phyloP scores from a whole-genome alignment of 192 early-diverging fungal species.

The Backusella liffmaniae region DNA sequence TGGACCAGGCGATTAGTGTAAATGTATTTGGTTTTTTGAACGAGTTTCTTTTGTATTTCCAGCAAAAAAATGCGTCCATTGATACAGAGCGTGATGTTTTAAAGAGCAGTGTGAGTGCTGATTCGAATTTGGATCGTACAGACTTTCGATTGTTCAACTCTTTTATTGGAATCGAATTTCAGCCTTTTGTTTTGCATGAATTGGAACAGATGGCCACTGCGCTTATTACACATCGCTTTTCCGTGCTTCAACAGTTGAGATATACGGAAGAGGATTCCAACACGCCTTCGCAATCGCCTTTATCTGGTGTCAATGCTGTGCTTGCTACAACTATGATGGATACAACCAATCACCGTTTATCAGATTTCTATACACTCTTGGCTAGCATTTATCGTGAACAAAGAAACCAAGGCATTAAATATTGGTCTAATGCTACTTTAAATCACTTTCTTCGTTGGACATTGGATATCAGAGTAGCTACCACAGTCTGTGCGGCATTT shows the following conservation, averaged over 20 bases:
- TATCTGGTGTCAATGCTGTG: neutral
- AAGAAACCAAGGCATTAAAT: slow-evolving; percentile 72
- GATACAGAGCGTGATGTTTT: neutral
- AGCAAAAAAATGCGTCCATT: slow-evolving; percentile 9
- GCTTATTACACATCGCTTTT: slow-evolving; percentile 58
- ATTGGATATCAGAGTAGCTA: slow-evolving; percentile 54
- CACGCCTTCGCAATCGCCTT: slow-evolving; percentile 1
- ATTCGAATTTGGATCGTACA: neutral
- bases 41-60: slow-evolving; percentile 57
- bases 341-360: slow-evolving; percentile 44
- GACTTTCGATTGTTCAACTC: neutral
- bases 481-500: slow-evolving; percentile 70
- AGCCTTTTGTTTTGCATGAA: slow-evolving; percentile 51
- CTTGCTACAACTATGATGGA: slow-evolving; percentile 15
- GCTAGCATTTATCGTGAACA: slow-evolving; percentile 72
- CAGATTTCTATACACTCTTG: slow-evolving; percentile 72
- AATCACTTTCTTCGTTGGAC: slow-evolving; percentile 66
- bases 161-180: slow-evolving; percentile 32
- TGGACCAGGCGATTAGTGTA: slow-evolving; percentile 53
- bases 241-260: slow-evolving; percentile 58
- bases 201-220: slow-evolving; percentile 50
- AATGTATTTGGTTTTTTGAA: slow-evolving; percentile 65
- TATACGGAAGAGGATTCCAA: slow-evolving; percentile 69
- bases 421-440: slow-evolving; percentile 61
- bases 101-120: neutral